A percentile compares a stretch with the other conserved stretches of the same genome.
phyloP scores from a whole-genome alignment of 177 flowering plant species.

The Vitis hybrid region DNA sequence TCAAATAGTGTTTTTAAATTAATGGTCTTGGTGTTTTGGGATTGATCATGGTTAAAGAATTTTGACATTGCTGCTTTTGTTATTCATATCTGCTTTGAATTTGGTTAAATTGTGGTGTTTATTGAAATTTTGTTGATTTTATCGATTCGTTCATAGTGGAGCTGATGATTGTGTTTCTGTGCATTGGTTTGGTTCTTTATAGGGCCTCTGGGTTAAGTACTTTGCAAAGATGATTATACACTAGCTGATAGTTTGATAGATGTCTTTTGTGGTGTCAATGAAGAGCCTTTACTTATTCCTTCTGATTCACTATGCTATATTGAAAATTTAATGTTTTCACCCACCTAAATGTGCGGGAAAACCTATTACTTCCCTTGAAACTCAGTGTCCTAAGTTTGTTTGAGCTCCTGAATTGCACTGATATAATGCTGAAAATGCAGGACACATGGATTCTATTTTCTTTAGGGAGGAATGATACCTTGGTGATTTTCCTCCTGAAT shows the following conservation, averaged over 20 bases:
- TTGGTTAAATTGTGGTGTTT: slow-evolving; percentile 5
- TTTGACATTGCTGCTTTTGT: slow-evolving; percentile 5
- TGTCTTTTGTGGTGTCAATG: not conserved
- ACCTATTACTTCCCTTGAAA: too few species aligned
- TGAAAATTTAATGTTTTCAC: too few species aligned
- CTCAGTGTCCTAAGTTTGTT: too few species aligned
- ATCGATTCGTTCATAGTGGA: not conserved
- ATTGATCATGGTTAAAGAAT: slow-evolving; percentile 2
- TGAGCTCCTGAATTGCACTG: too few species aligned
- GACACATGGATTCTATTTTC: too few species aligned
- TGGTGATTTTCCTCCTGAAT: too few species aligned
- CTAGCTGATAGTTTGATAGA: not conserved
- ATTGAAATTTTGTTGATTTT: not conserved
- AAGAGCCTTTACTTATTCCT: too few species aligned
- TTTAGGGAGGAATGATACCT: too few species aligned
- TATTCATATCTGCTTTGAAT: slow-evolving; percentile 1
- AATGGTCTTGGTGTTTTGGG: not conserved
- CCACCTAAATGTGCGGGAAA: too few species aligned
- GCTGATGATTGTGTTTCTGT: not conserved
- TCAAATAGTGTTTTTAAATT: not conserved
- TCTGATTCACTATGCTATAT: too few species aligned
- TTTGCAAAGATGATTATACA: not conserved
- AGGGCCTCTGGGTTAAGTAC: not conserved
- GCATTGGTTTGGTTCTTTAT: not conserved
- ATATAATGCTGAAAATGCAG: too few species aligned